Evolutionary conservation across 768 basidiomycete genomes (phyloP).

Genomic region (Termitomyces sp.): DNA sequence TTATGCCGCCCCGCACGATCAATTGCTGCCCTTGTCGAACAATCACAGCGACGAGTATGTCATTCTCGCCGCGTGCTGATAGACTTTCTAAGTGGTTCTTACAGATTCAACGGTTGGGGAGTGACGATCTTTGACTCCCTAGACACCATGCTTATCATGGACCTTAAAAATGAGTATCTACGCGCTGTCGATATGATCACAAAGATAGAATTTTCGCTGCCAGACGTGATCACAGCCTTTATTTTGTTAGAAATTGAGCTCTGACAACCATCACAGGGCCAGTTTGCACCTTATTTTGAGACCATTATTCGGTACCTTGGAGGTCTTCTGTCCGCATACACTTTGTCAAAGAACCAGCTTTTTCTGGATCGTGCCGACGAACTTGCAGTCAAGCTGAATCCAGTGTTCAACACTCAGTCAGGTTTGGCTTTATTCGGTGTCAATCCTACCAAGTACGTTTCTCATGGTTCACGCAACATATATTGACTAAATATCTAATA

Average conservation of each 20-base stretch:
- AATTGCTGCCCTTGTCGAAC: slow-evolving; percentile 50
- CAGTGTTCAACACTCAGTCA: slow-evolving; percentile 61
- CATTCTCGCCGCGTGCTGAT: neutral
- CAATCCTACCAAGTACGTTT: slow-evolving; percentile 52
- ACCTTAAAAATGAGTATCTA: slow-evolving; percentile 60
- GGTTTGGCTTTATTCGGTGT: slow-evolving; percentile 72
- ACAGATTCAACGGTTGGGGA: slow-evolving; percentile 78
- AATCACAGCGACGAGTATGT: slow-evolving; percentile 44
- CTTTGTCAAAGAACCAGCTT: slow-evolving; percentile 58
- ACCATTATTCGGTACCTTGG: slow-evolving; percentile 90
- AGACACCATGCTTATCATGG: slow-evolving; percentile 84
- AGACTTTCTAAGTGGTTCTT: neutral
- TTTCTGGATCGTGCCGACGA: slow-evolving; percentile 72
- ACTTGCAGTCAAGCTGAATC: slow-evolving; percentile 65
- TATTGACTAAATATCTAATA: neutral
- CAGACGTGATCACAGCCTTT: slow-evolving; percentile 26
- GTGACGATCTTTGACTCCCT: slow-evolving; percentile 76
- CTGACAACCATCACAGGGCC: slow-evolving; percentile 14
- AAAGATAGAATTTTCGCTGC: slow-evolving; percentile 41
- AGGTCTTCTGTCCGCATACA: slow-evolving; percentile 79
- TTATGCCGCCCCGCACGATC: slow-evolving; percentile 59
- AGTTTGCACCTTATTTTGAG: slow-evolving; percentile 63
- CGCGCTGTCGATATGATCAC: slow-evolving; percentile 53
- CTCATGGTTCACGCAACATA: neutral
- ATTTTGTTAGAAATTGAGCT: neutral